Conservation (phyloP, 2,329 filamentous ascomycete genomes). For the Stemphylium beticola region DNA sequence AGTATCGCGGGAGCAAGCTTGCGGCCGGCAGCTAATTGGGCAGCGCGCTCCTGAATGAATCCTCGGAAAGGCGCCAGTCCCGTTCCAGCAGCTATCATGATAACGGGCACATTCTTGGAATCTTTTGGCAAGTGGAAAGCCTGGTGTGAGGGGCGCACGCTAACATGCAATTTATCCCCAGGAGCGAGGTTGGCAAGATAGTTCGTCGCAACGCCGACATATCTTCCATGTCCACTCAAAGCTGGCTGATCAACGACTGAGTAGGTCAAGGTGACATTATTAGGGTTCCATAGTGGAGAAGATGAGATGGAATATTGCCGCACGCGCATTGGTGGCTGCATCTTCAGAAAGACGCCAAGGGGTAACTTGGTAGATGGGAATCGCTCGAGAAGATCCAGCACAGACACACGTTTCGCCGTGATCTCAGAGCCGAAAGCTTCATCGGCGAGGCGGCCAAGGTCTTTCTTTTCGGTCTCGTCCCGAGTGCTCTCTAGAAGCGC, state of each 20-base stretch:
- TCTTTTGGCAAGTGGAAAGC: constrained; percentile 55
- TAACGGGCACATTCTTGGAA: constrained; percentile 49
- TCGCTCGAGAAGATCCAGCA: constrained; percentile 73
- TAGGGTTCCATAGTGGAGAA: constrained; percentile 67
- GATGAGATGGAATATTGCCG: constrained; percentile 84
- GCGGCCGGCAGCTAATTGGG: constrained; percentile 56
- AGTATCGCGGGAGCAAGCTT: constrained; percentile 66
- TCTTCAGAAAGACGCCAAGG: constrained; percentile 70
- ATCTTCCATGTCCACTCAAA: constrained; percentile 50
- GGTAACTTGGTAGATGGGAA: constrained; percentile 65
- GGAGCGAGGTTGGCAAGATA: constrained; percentile 51
- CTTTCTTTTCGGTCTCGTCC: constrained; percentile 57
- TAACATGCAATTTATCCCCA: constrained; percentile 53
- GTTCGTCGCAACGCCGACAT: constrained; percentile 53
- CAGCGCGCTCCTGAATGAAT: constrained; percentile 51
- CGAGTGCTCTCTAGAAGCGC: constrained; percentile 58
- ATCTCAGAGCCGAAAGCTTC: constrained; percentile 48
- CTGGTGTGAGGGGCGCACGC: constrained; percentile 50
- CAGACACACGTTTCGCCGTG: constrained; percentile 63
- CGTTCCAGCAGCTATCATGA: constrained; percentile 49
- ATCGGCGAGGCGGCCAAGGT: constrained; percentile 57
- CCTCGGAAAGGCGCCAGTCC: constrained; percentile 54
- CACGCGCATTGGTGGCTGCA: constrained; percentile 78
- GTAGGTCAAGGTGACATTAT: constrained; percentile 70
- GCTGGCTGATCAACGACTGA: constrained; percentile 66